Evolutionary conservation across 2,329 filamentous ascomycete genomes (phyloP).

Genomic region (Colletotrichum destructivum): DNA sequence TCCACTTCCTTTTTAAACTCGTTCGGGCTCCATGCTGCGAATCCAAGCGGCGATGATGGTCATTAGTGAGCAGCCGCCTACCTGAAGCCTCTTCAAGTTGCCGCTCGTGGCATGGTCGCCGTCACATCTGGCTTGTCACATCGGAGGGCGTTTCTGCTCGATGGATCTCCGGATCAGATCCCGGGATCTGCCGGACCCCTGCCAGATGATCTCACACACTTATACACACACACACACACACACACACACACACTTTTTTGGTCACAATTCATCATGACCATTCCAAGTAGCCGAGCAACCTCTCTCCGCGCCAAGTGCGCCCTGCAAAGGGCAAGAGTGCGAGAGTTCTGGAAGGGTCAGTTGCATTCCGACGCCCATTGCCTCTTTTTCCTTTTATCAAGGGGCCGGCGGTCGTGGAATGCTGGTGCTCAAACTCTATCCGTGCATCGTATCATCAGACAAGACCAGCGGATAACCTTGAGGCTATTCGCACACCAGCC

Average conservation of each 20-base stretch:
- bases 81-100: background rate
- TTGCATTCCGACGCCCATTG: slow-evolving; percentile 24
- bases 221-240: too few species aligned
- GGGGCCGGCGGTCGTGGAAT: slow-evolving; percentile 17
- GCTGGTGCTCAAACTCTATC: slow-evolving; percentile 35
- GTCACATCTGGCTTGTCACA: slow-evolving; percentile 26
- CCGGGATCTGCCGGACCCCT: slow-evolving; percentile 10
- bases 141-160: slow-evolving; percentile 1
- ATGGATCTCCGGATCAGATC: slow-evolving; percentile 19
- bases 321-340: slow-evolving; percentile 8
- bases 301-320: background rate
- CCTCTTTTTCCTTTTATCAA: background rate
- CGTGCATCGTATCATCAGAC: background rate
- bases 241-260: too few species aligned
- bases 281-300: slow-evolving; percentile 25
- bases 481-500: slow-evolving; percentile 24
- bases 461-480: background rate
- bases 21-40: background rate
- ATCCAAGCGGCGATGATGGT: background rate
- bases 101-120: slow-evolving; percentile 9
- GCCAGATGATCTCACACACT: slow-evolving; percentile 12
- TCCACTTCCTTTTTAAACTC: background rate
- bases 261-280: slow-evolving; percentile 16
- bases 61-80: too few species aligned
- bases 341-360: slow-evolving; percentile 35